Percentiles rank a stretch among this genome's conserved stretches.
Evolutionary conservation across 306 rosid species (phyloP).

Genomic region (Erythrophleum fordii): DNA sequence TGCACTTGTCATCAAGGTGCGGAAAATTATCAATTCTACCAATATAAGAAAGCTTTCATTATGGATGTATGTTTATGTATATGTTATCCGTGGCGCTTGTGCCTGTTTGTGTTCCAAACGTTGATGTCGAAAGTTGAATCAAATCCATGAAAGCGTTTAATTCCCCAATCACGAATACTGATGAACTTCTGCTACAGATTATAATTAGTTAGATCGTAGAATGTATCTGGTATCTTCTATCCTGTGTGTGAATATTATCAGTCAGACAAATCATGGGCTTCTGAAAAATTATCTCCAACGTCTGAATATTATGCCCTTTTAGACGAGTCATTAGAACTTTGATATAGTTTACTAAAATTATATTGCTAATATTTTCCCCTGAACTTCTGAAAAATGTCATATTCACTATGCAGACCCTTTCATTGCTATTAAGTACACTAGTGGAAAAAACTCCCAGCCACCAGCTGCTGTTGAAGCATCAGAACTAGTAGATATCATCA

Average conservation of each 20-base stretch:
- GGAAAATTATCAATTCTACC: slow-evolving; percentile 27
- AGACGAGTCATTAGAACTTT: slow-evolving; percentile 1
- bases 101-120: slow-evolving; percentile 15
- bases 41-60: slow-evolving; percentile 22
- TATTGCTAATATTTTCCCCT: too few species aligned
- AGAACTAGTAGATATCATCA: slow-evolving; percentile 78
- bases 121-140: slow-evolving; percentile 18
- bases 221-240: neutral
- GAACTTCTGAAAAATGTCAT: slow-evolving; percentile 13
- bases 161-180: neutral
- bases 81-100: slow-evolving; percentile 4
- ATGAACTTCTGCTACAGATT: neutral
- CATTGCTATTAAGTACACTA: slow-evolving; percentile 60
- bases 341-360: slow-evolving; percentile 6
- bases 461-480: slow-evolving; percentile 62
- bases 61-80: neutral
- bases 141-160: slow-evolving; percentile 8
- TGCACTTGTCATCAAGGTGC: slow-evolving; percentile 82
- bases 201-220: slow-evolving; percentile 20
- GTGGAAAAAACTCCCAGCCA: slow-evolving; percentile 85
- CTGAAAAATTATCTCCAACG: too few species aligned
- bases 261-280: slow-evolving; percentile 8
- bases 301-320: neutral
- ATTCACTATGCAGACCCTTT: slow-evolving; percentile 73
- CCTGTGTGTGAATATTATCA: neutral